These are phyloP conservation scores for Penicillium waksmanii DNA, from an alignment of 495 filamentous ascomycete genomes.

Conservation along the genomic window DNA sequence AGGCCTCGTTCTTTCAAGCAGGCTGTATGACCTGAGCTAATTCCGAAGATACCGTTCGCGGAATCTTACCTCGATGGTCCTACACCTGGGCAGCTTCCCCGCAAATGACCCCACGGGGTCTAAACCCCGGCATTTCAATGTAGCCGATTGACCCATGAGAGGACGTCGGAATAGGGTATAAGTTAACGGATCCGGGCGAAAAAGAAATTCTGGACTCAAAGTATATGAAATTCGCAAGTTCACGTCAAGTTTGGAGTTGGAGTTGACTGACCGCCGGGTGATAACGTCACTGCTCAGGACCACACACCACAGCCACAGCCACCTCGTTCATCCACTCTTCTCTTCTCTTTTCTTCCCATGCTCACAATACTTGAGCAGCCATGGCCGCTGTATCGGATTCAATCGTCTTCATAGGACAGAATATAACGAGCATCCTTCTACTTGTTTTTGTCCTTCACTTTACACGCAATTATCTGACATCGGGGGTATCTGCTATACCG, in stretches of 20 bases:
- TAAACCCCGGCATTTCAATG: not conserved
- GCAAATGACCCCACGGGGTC: slow-evolving; percentile 13
- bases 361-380: too few species aligned
- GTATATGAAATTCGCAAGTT: not conserved
- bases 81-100: slow-evolving; percentile 12
- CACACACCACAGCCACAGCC: too few species aligned
- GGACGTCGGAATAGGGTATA: not conserved
- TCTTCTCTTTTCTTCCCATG: too few species aligned
- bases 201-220: not conserved
- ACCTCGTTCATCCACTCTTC: too few species aligned
- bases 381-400: slow-evolving; percentile 18
- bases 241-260: too few species aligned
- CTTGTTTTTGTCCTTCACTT: slow-evolving; percentile 11
- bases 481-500: slow-evolving; percentile 16
- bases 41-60: slow-evolving; percentile 8
- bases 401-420: slow-evolving; percentile 5
- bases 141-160: not conserved
- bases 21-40: not conserved
- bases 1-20: not conserved
- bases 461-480: slow-evolving; percentile 19
- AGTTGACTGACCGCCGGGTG: too few species aligned
- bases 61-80: slow-evolving; percentile 13
- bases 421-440: slow-evolving; percentile 10
- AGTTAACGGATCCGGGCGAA: not conserved
- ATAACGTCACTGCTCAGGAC: too few species aligned